These are phyloP conservation scores for Axilococcus clingmanii DNA, from an alignment of 139 green algal genomes.

Conservation along the genomic window DNA sequence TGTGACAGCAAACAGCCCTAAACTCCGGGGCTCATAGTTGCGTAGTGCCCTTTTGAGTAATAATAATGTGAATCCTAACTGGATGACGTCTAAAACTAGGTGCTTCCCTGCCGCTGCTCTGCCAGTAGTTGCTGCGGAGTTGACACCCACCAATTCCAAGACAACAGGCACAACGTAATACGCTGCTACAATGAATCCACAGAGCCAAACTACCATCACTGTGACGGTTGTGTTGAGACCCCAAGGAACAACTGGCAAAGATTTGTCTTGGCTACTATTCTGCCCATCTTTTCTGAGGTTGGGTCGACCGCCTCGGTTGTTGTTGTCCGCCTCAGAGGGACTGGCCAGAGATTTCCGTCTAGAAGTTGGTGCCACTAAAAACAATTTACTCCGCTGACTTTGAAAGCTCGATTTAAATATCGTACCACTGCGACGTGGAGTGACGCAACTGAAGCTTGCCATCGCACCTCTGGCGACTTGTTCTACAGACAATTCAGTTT, in stretches of 20 bases:
- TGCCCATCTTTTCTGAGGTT: too few relatives aligned
- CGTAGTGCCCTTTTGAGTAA: constrained; percentile 57
- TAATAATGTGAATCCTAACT: constrained; percentile 50
- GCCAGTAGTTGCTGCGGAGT: constrained; percentile 21
- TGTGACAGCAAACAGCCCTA: constrained; percentile 27
- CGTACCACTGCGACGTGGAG: too few relatives aligned
- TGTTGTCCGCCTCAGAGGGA: too few relatives aligned
- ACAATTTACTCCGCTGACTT: too few relatives aligned
- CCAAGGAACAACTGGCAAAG: constrained; percentile 8
- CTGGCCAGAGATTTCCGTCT: too few relatives aligned
- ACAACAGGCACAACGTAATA: constrained; percentile 52
- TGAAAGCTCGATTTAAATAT: too few relatives aligned
- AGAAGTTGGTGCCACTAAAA: too few relatives aligned
- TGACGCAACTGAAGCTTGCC: too few relatives aligned
- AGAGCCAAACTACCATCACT: constrained; percentile 79
- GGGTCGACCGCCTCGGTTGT: too few relatives aligned
- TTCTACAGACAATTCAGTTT: too few relatives aligned
- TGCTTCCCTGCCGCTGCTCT: constrained; percentile 51
- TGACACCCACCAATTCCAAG: constrained; percentile 33
- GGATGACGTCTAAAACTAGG: constrained; percentile 58
- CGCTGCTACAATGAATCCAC: constrained; percentile 66
- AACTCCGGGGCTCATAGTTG: constrained; percentile 32
- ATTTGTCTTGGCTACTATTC: too few relatives aligned
- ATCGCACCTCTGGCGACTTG: too few relatives aligned
- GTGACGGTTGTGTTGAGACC: constrained; percentile 20